Percentiles rank a stretch among this genome's conserved stretches.
Evolutionary conservation across 129 eudicot species (phyloP).

Genomic region (Rutidosis leptorrhynchoides): DNA sequence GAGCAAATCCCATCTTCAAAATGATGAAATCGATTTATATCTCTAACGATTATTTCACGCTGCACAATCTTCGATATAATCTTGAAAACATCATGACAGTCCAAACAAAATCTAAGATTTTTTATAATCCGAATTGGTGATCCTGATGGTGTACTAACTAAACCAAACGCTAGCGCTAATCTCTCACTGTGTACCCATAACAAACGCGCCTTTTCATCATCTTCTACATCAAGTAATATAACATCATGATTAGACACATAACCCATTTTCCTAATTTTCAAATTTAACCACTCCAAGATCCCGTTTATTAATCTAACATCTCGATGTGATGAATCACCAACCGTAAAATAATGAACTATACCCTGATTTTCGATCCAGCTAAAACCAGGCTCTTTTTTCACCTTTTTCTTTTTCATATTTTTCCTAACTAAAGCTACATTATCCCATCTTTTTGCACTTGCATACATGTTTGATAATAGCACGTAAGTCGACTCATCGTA

Average conservation of each 20-base stretch:
- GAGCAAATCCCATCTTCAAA: conserved; percentile 66
- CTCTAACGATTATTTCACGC: conserved; percentile 70
- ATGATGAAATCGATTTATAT: conserved; percentile 81
- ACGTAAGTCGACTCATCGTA: conserved; percentile 65
- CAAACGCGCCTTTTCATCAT: conserved; percentile 64
- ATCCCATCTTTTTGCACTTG: conserved; percentile 64
- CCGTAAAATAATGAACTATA: conserved; percentile 58
- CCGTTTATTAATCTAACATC: conserved; percentile 53
- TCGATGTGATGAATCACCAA: conserved; percentile 65
- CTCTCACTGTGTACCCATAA: conserved; percentile 83
- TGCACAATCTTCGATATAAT: conserved; percentile 49
- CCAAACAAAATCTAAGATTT: conserved; percentile 75
- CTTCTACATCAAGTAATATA: conserved; percentile 72
- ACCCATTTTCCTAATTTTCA: conserved; percentile 42
- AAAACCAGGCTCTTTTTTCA: conserved; percentile 75
- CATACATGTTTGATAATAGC: conserved; percentile 62
- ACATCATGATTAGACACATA: conserved; percentile 54
- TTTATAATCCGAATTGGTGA: conserved; percentile 67
- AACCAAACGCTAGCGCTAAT: conserved; percentile 69
- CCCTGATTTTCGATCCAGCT: conserved; percentile 82
- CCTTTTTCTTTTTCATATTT: conserved; percentile 61
- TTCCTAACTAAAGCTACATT: conserved; percentile 69
- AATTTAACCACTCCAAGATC: conserved; percentile 73
- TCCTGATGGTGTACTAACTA: conserved; percentile 48
- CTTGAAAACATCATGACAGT: conserved; percentile 73